A percentile compares a stretch with the other conserved stretches of the same genome.
Conservation (phyloP, 2,329 filamentous ascomycete genomes). For the Phyllosticta citribraziliensis region DNA sequence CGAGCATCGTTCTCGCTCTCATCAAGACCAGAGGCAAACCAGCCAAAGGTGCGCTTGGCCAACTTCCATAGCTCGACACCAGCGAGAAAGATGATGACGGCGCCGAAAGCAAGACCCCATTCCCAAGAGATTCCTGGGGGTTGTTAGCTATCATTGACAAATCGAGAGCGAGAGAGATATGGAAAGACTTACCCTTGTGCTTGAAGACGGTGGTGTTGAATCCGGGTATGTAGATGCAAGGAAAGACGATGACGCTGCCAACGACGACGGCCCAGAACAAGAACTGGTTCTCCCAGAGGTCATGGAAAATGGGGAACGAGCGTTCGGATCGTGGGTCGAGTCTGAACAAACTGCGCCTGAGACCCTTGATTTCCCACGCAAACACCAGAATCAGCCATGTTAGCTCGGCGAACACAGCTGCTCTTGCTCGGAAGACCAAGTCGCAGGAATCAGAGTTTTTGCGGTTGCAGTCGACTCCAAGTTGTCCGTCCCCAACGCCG, state of each 20-base stretch:
- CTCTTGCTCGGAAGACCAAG: slow-evolving; percentile 21
- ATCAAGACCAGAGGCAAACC: slow-evolving; percentile 14
- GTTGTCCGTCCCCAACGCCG: slow-evolving; percentile 23
- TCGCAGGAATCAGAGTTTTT: slow-evolving; percentile 19
- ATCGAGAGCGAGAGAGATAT: too few species aligned
- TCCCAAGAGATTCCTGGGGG: slow-evolving; percentile 15
- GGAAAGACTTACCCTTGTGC: slow-evolving; percentile 11
- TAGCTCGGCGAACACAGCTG: slow-evolving; percentile 16
- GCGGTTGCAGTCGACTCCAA: slow-evolving; percentile 25
- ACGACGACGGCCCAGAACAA: slow-evolving; percentile 55
- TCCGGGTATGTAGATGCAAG: slow-evolving; percentile 35
- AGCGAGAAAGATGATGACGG: slow-evolving; percentile 14
- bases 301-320: slow-evolving; percentile 15
- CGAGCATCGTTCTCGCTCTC: slow-evolving; percentile 6
- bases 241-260: slow-evolving; percentile 49
- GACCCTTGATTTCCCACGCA: slow-evolving; percentile 18
- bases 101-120: slow-evolving; percentile 14
- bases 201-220: slow-evolving; percentile 19
- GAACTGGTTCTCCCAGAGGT: slow-evolving; percentile 17
- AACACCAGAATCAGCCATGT: slow-evolving; percentile 17
- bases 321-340: slow-evolving; percentile 13
- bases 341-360: slow-evolving; percentile 17
- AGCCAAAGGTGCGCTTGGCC: slow-evolving; percentile 14
- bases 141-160: not conserved
- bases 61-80: slow-evolving; percentile 18